Evolutionary conservation across 225 moss, liverwort and hornwort species (phyloP).

Genomic region (Takakia lepidozioides): DNA sequence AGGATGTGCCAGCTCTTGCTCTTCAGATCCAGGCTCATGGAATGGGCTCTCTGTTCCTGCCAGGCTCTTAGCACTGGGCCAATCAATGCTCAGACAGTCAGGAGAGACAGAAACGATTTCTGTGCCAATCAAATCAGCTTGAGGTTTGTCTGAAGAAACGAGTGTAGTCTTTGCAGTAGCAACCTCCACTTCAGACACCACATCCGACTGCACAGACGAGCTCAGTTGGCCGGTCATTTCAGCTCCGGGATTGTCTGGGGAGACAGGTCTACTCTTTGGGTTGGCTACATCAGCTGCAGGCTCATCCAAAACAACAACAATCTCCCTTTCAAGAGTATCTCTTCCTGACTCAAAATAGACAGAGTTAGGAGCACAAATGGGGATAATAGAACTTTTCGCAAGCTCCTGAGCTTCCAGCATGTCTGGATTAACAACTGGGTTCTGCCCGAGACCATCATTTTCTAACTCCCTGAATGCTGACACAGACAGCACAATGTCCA

Average conservation of each 20-base stretch:
- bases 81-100: background rate
- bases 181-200: constrained; percentile 1
- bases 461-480: constrained; percentile 1
- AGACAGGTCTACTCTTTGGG: constrained; percentile 3
- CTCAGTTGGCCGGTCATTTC: background rate
- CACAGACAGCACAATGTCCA: constrained; percentile 3
- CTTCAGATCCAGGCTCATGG: background rate
- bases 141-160: background rate
- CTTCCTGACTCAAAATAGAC: background rate
- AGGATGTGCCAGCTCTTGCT: background rate
- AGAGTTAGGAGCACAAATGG: constrained; percentile 4
- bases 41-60: background rate
- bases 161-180: constrained; percentile 1
- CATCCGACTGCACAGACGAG: constrained; percentile 7
- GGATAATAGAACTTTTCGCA: constrained; percentile 4
- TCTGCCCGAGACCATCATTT: constrained; percentile 5
- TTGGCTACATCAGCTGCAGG: constrained; percentile 1
- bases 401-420: constrained; percentile 7
- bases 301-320: constrained; percentile 25
- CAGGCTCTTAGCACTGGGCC: too few relatives aligned
- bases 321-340: constrained; percentile 11
- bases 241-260: constrained; percentile 7
- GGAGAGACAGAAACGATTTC: background rate
- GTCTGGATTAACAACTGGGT: constrained; percentile 7
- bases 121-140: background rate